phyloP scores from a whole-genome alignment of 768 basidiomycete species.

The Pleurotus pulmonarius region DNA sequence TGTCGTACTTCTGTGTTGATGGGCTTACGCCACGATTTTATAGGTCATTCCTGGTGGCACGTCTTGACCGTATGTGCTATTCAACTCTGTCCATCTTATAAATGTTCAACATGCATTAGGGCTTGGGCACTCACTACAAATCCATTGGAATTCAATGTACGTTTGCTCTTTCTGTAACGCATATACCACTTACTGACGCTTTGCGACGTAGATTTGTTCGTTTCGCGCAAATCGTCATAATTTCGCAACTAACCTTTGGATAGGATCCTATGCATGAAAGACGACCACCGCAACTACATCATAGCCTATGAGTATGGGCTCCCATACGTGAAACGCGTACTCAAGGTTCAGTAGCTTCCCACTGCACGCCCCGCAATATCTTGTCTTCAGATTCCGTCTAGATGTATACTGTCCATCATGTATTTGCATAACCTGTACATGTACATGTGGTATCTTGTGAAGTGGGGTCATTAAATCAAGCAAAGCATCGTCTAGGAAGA shows the following conservation, averaged over 20 bases:
- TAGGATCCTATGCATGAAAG: constrained; percentile 61
- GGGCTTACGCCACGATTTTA: background rate
- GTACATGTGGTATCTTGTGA: constrained; percentile 6
- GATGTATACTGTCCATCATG: background rate
- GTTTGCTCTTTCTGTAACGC: constrained; percentile 13
- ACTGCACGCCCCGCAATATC: background rate
- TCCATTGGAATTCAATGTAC: constrained; percentile 50
- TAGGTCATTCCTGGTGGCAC: constrained; percentile 78
- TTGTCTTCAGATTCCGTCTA: background rate
- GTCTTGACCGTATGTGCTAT: constrained; percentile 48
- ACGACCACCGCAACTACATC: constrained; percentile 46
- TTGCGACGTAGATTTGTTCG: constrained; percentile 37
- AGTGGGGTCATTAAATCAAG: background rate
- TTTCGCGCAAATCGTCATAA: constrained; percentile 10
- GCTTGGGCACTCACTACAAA: constrained; percentile 48
- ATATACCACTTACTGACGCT: constrained; percentile 5
- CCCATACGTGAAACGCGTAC: constrained; percentile 39
- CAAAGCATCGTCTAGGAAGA: too few species aligned
- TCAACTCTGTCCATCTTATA: background rate
- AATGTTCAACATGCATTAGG: constrained; percentile 23
- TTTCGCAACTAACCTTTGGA: constrained; percentile 14
- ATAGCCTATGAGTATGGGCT: constrained; percentile 40
- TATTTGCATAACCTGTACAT: background rate
- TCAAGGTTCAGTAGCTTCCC: background rate
- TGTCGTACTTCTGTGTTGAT: background rate